These are phyloP conservation scores for Apiotrichum porosum DNA, from an alignment of 1,284 basidiomycete genomes.

Conservation along the genomic window DNA sequence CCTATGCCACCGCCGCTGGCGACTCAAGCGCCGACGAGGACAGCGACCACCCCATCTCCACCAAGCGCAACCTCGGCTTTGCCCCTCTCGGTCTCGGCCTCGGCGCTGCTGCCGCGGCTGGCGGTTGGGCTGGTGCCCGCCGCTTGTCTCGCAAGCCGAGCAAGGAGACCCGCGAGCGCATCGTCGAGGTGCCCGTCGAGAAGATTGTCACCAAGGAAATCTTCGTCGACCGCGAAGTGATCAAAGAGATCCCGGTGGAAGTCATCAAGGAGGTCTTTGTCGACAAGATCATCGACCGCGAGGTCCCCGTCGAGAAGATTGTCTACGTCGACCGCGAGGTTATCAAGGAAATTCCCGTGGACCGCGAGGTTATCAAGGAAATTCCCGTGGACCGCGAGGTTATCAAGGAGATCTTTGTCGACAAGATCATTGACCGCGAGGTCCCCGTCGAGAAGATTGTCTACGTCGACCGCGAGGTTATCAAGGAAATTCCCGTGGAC, in stretches of 20 bases:
- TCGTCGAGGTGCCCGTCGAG: constrained; percentile 46
- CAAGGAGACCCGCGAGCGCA: constrained; percentile 21
- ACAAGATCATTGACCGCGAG: constrained; percentile 39
- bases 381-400: constrained; percentile 37
- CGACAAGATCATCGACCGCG: constrained; percentile 25
- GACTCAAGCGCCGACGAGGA: constrained; percentile 54
- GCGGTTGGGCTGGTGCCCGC: constrained; percentile 28
- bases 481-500: constrained; percentile 35
- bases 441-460: constrained; percentile 45
- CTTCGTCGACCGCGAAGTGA: constrained; percentile 25
- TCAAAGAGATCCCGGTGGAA: constrained; percentile 25
- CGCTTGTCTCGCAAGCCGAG: constrained; percentile 14
- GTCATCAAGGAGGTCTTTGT: constrained; percentile 34
- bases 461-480: constrained; percentile 30
- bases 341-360: constrained; percentile 32
- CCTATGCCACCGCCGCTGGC: constrained; percentile 35
- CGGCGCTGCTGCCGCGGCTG: constrained; percentile 20
- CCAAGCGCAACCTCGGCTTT: constrained; percentile 2
- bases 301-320: constrained; percentile 38
- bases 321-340: constrained; percentile 44
- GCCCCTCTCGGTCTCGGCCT: constrained; percentile 16
- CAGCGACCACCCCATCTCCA: constrained; percentile 50
- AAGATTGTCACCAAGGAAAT: constrained; percentile 25
- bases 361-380: constrained; percentile 36
- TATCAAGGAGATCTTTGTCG: constrained; percentile 33